These are phyloP conservation scores for Cryptosporidium bovis DNA, from an alignment of 169 alveolate species.

Conservation along the genomic window DNA sequence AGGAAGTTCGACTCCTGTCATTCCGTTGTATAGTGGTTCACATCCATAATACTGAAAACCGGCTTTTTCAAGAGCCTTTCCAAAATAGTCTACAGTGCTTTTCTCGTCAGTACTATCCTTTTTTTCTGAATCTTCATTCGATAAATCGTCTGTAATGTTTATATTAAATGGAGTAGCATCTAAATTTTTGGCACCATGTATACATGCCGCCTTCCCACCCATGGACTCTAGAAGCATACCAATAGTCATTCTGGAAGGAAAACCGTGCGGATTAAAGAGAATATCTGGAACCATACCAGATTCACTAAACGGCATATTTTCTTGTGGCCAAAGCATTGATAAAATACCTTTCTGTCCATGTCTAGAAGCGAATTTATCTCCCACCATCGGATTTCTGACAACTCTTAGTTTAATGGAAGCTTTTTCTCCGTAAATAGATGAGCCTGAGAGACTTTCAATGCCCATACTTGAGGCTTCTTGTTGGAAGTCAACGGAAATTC, in stretches of 20 bases:
- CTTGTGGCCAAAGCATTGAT: slow-evolving; percentile 97
- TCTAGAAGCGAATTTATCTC: slow-evolving; percentile 99
- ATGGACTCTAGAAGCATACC: slow-evolving; percentile 98
- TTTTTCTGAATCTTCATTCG: slow-evolving; percentile 25
- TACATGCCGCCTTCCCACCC: slow-evolving; percentile 99
- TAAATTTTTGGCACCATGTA: slow-evolving; percentile 90
- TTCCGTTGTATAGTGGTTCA: slow-evolving; percentile 98
- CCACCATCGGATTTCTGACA: slow-evolving; percentile 96
- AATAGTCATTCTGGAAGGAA: slow-evolving; percentile 99
- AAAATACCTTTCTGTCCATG: slow-evolving; percentile 99
- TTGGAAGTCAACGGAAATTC: slow-evolving; percentile 46
- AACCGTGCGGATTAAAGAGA: slow-evolving; percentile 99
- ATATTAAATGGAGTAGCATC: slow-evolving; percentile 91
- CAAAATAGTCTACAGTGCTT: slow-evolving; percentile 79
- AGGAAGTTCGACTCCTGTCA: slow-evolving; percentile 95
- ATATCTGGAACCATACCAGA: slow-evolving; percentile 99
- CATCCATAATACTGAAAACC: slow-evolving; percentile 94
- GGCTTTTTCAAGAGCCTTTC: slow-evolving; percentile 71
- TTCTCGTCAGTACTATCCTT: slow-evolving; percentile 33
- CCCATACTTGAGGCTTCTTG: slow-evolving; percentile 54
- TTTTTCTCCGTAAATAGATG: slow-evolving; percentile 67
- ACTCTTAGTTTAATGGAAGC: slow-evolving; percentile 72
- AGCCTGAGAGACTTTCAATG: slow-evolving; percentile 19
- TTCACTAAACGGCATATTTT: slow-evolving; percentile 98
- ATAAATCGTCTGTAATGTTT: slow-evolving; percentile 75